Percentiles rank a stretch among this genome's conserved stretches.
Conservation (phyloP, 148 eudicot species). For the Limonium bicolor region DNA sequence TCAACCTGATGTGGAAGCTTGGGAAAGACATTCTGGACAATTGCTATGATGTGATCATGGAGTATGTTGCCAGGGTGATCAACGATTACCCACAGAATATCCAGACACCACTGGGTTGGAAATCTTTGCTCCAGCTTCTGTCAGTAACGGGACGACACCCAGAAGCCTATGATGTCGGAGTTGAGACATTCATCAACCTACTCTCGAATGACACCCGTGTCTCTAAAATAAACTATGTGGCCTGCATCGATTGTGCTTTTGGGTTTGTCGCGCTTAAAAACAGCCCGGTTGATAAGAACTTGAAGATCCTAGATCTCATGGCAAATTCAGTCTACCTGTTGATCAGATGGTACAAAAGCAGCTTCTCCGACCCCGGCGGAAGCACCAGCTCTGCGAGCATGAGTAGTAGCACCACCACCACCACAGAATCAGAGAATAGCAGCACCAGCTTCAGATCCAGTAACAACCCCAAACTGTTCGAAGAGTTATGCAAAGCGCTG, state of each 20-base stretch:
- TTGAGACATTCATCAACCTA: slow-evolving; percentile 38
- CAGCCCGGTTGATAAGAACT: slow-evolving; percentile 61
- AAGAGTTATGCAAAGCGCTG: slow-evolving; percentile 60
- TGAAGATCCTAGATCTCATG: slow-evolving; percentile 57
- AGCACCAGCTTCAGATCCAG: slow-evolving; percentile 21
- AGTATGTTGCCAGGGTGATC: slow-evolving; percentile 36
- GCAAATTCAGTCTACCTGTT: slow-evolving; percentile 52
- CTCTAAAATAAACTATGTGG: slow-evolving; percentile 34
- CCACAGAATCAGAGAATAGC: slow-evolving; percentile 20
- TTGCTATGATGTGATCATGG: slow-evolving; percentile 40
- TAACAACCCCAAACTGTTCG: no score
- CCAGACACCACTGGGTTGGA: slow-evolving; percentile 70
- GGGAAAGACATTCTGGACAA: slow-evolving; percentile 71
- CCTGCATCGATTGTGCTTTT: slow-evolving; percentile 75
- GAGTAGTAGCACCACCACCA: slow-evolving; percentile 30
- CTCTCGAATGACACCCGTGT: slow-evolving; percentile 31
- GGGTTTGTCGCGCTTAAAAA: slow-evolving; percentile 58
- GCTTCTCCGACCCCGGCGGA: slow-evolving; percentile 54
- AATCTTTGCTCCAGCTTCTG: slow-evolving; percentile 44
- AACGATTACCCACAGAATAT: slow-evolving; percentile 38
- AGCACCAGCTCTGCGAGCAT: slow-evolving; percentile 24
- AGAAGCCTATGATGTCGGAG: slow-evolving; percentile 64
- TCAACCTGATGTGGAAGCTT: slow-evolving; percentile 67
- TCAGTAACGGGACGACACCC: slow-evolving; percentile 63
- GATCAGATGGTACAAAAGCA: slow-evolving; percentile 46